Conservation (phyloP, 805 yeast species). For the Candida pseudofarinosa region DNA sequence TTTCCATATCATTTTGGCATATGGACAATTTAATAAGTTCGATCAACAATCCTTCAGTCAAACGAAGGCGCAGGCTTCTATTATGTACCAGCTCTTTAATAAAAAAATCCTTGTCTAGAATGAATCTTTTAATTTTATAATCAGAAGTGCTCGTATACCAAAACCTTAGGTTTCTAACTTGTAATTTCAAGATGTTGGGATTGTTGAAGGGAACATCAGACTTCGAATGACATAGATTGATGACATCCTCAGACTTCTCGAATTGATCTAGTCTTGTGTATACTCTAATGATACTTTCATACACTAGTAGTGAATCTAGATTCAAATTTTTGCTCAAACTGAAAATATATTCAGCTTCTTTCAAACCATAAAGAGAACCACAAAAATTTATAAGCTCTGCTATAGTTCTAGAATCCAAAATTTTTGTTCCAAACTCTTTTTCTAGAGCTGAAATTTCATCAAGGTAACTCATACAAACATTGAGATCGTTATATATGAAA, state of each 20-base stretch:
- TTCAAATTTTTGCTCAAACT: slow-evolving; percentile 14
- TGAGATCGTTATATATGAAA: slow-evolving; percentile 21
- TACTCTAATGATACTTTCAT: slow-evolving; percentile 22
- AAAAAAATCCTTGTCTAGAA: slow-evolving; percentile 8
- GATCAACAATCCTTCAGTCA: slow-evolving; percentile 12
- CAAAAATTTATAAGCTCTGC: slow-evolving; percentile 18
- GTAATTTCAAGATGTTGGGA: slow-evolving; percentile 22
- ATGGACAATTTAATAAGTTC: slow-evolving; percentile 26
- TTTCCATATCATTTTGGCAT: slow-evolving; percentile 10
- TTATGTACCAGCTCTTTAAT: slow-evolving; percentile 12
- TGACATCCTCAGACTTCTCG: slow-evolving; percentile 28
- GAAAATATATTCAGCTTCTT: slow-evolving; percentile 16
- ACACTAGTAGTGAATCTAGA: slow-evolving; percentile 22
- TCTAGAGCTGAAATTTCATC: slow-evolving; percentile 16
- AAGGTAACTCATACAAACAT: slow-evolving; percentile 24
- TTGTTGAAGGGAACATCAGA: slow-evolving; percentile 27
- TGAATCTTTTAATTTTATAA: slow-evolving; percentile 5
- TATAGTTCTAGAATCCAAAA: slow-evolving; percentile 16
- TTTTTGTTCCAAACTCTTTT: slow-evolving; percentile 6
- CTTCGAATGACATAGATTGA: slow-evolving; percentile 27
- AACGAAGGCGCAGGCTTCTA: slow-evolving; percentile 7
- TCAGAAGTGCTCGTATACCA: slow-evolving; percentile 19
- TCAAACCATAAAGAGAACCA: slow-evolving; percentile 16
- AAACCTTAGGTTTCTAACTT: slow-evolving; percentile 25
- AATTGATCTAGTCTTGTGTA: slow-evolving; percentile 27